Evolutionary conservation across 441 rosid genomes (phyloP).

Genomic region (Croton laevigatus): DNA sequence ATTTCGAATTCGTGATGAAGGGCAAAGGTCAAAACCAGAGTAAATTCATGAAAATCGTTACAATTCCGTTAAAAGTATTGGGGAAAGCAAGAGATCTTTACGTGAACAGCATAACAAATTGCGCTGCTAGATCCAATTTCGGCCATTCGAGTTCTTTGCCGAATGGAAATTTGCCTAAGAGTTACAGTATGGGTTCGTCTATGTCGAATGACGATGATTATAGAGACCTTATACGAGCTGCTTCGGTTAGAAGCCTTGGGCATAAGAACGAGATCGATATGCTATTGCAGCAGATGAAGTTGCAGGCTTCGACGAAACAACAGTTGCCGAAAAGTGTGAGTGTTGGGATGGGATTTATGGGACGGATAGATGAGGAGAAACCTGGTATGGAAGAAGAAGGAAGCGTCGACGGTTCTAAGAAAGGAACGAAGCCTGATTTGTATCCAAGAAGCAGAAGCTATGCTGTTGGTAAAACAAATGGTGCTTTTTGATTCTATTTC

Average conservation of each 20-base stretch:
- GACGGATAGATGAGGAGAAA: slow-evolving; percentile 69
- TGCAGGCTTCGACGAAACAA: slow-evolving; percentile 10
- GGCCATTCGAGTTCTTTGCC: slow-evolving; percentile 22
- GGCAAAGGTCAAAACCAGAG: slow-evolving; percentile 30
- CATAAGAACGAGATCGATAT: slow-evolving; percentile 56
- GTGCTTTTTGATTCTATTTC: slow-evolving; percentile 13
- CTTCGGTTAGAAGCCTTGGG: slow-evolving; percentile 57
- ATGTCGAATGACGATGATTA: slow-evolving; percentile 39
- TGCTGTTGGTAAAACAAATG: slow-evolving; percentile 32
- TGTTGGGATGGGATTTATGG: slow-evolving; percentile 59
- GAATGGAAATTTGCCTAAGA: slow-evolving; percentile 46
- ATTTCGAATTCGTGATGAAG: slow-evolving; percentile 30
- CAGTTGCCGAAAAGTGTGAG: slow-evolving; percentile 65
- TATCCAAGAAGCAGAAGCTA: slow-evolving; percentile 58
- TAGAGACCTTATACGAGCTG: slow-evolving; percentile 69
- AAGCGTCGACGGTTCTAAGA: slow-evolving; percentile 17
- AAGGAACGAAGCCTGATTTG: slow-evolving; percentile 21
- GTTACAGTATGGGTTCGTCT: slow-evolving; percentile 50
- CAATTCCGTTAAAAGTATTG: slow-evolving; percentile 48
- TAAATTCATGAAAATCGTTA: slow-evolving; percentile 49
- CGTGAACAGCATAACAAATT: slow-evolving; percentile 60
- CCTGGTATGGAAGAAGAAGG: slow-evolving; percentile 35
- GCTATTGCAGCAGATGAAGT: slow-evolving; percentile 31
- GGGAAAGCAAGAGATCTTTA: slow-evolving; percentile 69
- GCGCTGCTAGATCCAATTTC: slow-evolving; percentile 34